Percentiles rank a stretch among this genome's conserved stretches.
Conservation (phyloP, 306 rosid genomes). For the peach (Prunus persica) region DNA sequence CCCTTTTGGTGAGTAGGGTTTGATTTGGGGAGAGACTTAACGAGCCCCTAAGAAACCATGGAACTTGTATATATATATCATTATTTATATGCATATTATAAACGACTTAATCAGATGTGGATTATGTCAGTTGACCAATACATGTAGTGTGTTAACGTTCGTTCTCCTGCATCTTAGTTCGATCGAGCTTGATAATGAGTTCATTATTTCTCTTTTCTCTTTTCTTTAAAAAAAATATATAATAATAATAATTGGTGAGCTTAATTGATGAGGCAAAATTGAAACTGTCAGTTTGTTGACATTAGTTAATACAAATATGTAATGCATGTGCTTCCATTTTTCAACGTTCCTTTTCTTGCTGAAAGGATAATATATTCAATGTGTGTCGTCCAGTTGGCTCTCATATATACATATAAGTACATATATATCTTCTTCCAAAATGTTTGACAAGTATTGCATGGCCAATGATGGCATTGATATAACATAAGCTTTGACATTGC, state of each 20-base stretch:
- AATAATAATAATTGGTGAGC: too few relatives aligned
- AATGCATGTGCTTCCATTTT: not conserved
- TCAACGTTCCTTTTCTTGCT: not conserved
- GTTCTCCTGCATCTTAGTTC: too few relatives aligned
- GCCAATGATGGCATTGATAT: slow-evolving; percentile 18
- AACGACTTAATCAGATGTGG: accelerated
- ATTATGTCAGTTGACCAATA: too few relatives aligned
- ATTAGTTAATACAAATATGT: too few relatives aligned
- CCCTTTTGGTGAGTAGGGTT: not conserved
- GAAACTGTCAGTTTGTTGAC: too few relatives aligned
- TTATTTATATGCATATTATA: too few relatives aligned
- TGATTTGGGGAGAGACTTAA: not conserved
- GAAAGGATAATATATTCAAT: not conserved
- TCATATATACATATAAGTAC: accelerated
- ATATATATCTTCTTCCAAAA: not conserved
- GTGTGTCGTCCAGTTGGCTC: not conserved
- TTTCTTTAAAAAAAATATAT: too few relatives aligned
- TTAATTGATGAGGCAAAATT: too few relatives aligned
- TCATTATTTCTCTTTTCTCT: too few relatives aligned
- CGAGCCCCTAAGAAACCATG: not conserved
- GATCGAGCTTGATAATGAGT: too few relatives aligned
- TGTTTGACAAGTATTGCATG: not conserved
- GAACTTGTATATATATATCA: not conserved
- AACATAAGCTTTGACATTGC: slow-evolving; percentile 11
- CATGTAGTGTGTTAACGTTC: too few relatives aligned